Conservation (phyloP, 768 basidiomycete species). For the Solioccasus polychromus region DNA sequence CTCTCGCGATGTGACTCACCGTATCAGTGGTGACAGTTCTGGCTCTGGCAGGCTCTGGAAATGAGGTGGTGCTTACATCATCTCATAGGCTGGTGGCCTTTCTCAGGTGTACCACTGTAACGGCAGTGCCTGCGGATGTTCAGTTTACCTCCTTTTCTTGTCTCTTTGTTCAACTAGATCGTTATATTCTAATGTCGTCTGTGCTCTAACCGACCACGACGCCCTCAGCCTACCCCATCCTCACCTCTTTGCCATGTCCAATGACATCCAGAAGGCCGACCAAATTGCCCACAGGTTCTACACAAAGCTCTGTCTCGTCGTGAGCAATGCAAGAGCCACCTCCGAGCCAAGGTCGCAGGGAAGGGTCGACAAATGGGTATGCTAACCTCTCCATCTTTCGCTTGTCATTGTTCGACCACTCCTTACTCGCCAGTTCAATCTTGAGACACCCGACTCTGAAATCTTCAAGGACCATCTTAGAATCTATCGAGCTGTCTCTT, state of each 20-base stretch:
- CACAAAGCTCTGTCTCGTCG: conserved; percentile 74
- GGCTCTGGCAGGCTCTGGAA: conserved; percentile 11
- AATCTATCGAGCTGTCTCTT: conserved; percentile 53
- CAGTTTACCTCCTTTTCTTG: conserved; percentile 18
- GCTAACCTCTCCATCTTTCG: conserved; percentile 23
- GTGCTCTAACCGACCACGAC: conserved; percentile 22
- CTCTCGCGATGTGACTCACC: conserved; percentile 9
- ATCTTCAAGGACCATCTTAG: conserved; percentile 59
- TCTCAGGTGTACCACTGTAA: conserved; percentile 14
- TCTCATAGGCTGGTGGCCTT: conserved; percentile 12
- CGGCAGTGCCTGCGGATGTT: conserved; percentile 20
- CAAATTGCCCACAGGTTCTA: conserved; percentile 84
- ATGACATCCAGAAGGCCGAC: conserved; percentile 68
- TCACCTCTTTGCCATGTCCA: conserved; percentile 42
- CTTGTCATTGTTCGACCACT: not conserved
- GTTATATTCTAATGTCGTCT: conserved; percentile 30
- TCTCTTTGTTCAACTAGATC: conserved; percentile 18
- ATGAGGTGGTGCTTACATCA: conserved; percentile 26
- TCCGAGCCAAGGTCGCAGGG: conserved; percentile 39
- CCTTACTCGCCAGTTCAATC: conserved; percentile 66
- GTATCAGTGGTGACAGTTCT: not conserved
- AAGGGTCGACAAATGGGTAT: conserved; percentile 81
- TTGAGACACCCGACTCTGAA: conserved; percentile 75
- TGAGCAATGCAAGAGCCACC: conserved; percentile 72
- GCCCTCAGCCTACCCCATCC: conserved; percentile 1